A percentile compares a stretch with the other conserved stretches of the same genome.
Conservation (phyloP, 208 protist genomes). For the Trypanosoma conorhini region DNA sequence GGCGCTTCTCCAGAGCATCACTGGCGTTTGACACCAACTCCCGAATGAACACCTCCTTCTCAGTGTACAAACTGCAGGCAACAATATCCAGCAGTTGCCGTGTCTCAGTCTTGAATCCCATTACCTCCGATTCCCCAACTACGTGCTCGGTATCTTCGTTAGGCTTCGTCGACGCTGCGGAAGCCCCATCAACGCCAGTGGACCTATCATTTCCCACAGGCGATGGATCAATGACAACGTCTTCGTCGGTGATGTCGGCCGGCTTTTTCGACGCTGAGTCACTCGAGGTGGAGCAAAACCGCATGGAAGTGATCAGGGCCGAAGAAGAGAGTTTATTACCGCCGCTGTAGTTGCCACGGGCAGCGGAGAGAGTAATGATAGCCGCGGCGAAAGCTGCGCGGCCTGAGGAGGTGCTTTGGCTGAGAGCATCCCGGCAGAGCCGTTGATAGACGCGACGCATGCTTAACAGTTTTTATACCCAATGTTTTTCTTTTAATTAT, state of each 20-base stretch:
- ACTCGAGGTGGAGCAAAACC: slow-evolving; percentile 29
- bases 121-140: slow-evolving; percentile 81
- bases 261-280: slow-evolving; percentile 28
- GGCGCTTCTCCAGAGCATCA: slow-evolving; percentile 97
- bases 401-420: slow-evolving; percentile 12
- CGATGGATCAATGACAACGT: slow-evolving; percentile 81
- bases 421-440: slow-evolving; percentile 15
- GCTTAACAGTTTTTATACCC: slow-evolving; percentile 9
- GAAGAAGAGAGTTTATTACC: not conserved
- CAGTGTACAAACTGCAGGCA: slow-evolving; percentile 96
- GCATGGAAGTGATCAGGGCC: slow-evolving; percentile 5
- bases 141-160: slow-evolving; percentile 51
- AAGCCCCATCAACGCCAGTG: slow-evolving; percentile 22
- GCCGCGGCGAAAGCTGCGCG: slow-evolving; percentile 5
- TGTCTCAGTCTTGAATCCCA: slow-evolving; percentile 98
- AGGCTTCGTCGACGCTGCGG: slow-evolving; percentile 14
- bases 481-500: slow-evolving; percentile 9
- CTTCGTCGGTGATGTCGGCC: slow-evolving; percentile 68
- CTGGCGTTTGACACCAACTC: slow-evolving; percentile 98
- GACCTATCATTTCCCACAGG: slow-evolving; percentile 25
- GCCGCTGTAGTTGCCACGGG: slow-evolving; percentile 4
- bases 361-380: slow-evolving; percentile 24
- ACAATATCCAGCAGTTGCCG: slow-evolving; percentile 98
- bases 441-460: slow-evolving; percentile 57
- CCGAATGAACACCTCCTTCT: slow-evolving; percentile 98